These are phyloP conservation scores for Fusarium tanahbumbuense DNA, from an alignment of 2,329 filamentous ascomycete species.

Conservation along the genomic window DNA sequence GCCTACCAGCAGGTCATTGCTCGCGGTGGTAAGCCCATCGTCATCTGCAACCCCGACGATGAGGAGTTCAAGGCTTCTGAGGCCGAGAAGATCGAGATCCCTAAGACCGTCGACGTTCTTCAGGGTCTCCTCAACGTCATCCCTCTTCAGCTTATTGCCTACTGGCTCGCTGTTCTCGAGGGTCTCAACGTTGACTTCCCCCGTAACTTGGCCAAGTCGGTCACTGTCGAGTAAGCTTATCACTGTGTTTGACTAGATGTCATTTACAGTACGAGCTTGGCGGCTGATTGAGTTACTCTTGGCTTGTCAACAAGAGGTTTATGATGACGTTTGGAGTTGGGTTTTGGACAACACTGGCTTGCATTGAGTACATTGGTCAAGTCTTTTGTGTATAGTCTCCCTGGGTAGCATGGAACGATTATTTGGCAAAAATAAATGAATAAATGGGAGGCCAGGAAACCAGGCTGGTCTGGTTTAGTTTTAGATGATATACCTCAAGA, in stretches of 20 bases:
- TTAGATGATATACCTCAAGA: conserved; percentile 41
- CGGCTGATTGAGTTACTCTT: conserved; percentile 32
- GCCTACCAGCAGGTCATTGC: conserved; percentile 99
- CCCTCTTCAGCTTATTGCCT: conserved; percentile 96
- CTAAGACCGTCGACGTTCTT: conserved; percentile 92
- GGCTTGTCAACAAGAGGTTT: conserved; percentile 37
- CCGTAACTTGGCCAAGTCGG: conserved; percentile 97
- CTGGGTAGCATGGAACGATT: conserved; percentile 40
- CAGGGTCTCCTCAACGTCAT: conserved; percentile 99
- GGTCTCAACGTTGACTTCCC: conserved; percentile 98
- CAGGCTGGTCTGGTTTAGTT: conserved; percentile 39
- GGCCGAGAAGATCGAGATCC: conserved; percentile 97
- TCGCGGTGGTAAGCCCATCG: conserved; percentile 93
- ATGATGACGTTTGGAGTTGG: conserved; percentile 48
- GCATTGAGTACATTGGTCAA: conserved; percentile 38
- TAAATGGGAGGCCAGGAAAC: conserved; percentile 37
- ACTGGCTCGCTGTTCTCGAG: conserved; percentile 97
- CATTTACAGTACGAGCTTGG: conserved; percentile 39
- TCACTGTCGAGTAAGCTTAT: conserved; percentile 88
- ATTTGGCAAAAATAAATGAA: conserved; percentile 41
- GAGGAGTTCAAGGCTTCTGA: conserved; percentile 88
- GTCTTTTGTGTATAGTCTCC: conserved; percentile 39
- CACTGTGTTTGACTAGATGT: conserved; percentile 28
- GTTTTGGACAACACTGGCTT: conserved; percentile 46
- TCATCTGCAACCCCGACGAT: conserved; percentile 94